Percentiles rank a stretch among this genome's conserved stretches.
phyloP scores from a whole-genome alignment of 2,329 filamentous ascomycete species.

The Fusarium agapanthi region DNA sequence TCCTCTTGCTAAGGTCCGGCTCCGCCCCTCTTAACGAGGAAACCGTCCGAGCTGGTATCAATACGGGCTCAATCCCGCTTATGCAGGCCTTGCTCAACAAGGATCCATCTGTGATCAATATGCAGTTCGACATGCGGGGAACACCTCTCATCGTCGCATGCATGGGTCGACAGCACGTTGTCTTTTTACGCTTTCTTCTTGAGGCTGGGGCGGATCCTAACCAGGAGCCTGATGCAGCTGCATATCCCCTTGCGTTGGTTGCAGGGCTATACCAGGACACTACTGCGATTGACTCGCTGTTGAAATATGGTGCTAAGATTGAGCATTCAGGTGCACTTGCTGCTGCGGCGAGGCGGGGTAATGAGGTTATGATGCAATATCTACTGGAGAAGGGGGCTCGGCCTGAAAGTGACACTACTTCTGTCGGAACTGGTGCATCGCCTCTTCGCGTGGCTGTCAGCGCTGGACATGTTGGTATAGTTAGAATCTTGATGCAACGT shows the following conservation, averaged over 20 bases:
- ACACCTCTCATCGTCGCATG: neutral
- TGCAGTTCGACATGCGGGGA: neutral
- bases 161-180: neutral
- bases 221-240: neutral
- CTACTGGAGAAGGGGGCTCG: neutral
- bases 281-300: neutral
- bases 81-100: neutral
- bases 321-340: neutral
- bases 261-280: neutral
- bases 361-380: neutral
- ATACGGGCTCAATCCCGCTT: neutral
- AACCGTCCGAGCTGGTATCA: neutral
- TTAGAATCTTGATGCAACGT: neutral
- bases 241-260: neutral
- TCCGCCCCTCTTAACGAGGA: neutral
- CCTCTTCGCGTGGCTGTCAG: neutral
- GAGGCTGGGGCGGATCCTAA: neutral
- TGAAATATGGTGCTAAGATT: neutral
- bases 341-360: neutral
- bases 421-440: neutral
- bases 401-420: neutral
- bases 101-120: neutral
- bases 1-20: neutral
- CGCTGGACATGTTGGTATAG: neutral
- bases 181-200: neutral